Evolutionary conservation across 2,329 filamentous ascomycete species (phyloP).

Genomic region (Samsoniella hepiali): DNA sequence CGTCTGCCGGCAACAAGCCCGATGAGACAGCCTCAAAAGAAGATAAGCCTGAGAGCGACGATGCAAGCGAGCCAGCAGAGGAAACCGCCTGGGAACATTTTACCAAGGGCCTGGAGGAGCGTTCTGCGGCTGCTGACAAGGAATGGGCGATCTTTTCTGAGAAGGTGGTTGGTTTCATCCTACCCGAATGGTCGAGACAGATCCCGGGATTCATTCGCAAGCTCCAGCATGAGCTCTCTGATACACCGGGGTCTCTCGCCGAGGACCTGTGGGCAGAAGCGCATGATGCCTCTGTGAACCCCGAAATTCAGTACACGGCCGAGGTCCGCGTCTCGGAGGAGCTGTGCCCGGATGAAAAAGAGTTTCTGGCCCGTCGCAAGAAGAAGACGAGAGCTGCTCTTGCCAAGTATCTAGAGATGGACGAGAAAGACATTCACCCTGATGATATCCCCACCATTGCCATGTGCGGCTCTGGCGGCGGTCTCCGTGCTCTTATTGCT

Average conservation of each 20-base stretch:
- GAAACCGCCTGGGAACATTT: constrained; percentile 47
- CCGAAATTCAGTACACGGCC: constrained; percentile 81
- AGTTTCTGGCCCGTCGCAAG: constrained; percentile 67
- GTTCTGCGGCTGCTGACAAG: constrained; percentile 53
- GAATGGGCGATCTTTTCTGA: constrained; percentile 56
- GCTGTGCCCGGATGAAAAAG: constrained; percentile 78
- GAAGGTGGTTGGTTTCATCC: constrained; percentile 64
- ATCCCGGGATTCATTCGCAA: constrained; percentile 77
- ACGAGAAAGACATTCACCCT: constrained; percentile 78
- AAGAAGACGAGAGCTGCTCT: constrained; percentile 68
- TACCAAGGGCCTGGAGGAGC: constrained; percentile 45
- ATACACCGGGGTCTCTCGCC: constrained; percentile 82
- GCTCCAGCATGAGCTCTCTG: constrained; percentile 81
- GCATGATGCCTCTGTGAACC: constrained; percentile 76
- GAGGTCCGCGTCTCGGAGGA: constrained; percentile 76
- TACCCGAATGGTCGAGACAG: constrained; percentile 78
- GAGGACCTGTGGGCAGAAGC: constrained; percentile 94
- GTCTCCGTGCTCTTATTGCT: constrained; percentile 83
- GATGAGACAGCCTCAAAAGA: background rate
- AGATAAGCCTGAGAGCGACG: constrained; percentile 13
- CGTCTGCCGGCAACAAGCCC: background rate
- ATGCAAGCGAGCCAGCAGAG: constrained; percentile 11
- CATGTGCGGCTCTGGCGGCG: constrained; percentile 91
- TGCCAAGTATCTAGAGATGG: constrained; percentile 75
- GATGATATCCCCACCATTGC: constrained; percentile 93